Percentiles rank a stretch among this genome's conserved stretches.
Conservation (phyloP, 345 rosid genomes). For the Hypericum perforatum region DNA sequence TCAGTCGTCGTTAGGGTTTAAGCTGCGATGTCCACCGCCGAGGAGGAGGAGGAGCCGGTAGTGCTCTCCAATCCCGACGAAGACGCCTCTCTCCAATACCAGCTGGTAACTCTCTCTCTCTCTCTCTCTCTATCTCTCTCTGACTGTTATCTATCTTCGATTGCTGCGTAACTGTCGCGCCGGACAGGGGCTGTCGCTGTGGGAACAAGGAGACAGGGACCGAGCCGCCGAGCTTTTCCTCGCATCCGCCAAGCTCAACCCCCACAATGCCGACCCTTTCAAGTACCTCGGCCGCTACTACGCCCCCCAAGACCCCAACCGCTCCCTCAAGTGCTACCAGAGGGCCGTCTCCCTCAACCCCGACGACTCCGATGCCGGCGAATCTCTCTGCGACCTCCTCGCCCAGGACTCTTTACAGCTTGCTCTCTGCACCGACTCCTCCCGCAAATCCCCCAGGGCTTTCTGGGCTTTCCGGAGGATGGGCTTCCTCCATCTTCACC, state of each 20-base stretch:
- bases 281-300: constrained; percentile 76
- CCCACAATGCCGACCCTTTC: constrained; percentile 56
- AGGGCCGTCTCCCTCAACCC: constrained; percentile 62
- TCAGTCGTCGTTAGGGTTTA: too few species aligned
- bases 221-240: constrained; percentile 76
- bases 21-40: too few species aligned
- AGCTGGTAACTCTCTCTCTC: too few species aligned
- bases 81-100: too few species aligned
- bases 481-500: constrained; percentile 76
- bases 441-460: constrained; percentile 77
- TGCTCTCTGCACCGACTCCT: constrained; percentile 63
- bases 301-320: constrained; percentile 36
- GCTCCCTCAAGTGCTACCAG: constrained; percentile 89
- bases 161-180: background rate
- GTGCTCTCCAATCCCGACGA: too few species aligned
- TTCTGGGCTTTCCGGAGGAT: constrained; percentile 86
- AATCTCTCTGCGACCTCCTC: constrained; percentile 69
- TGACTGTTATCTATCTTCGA: too few species aligned
- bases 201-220: constrained; percentile 40
- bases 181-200: constrained; percentile 61
- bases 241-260: constrained; percentile 54
- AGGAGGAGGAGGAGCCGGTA: too few species aligned
- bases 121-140: too few species aligned
- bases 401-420: constrained; percentile 62
- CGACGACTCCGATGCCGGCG: constrained; percentile 67